These are phyloP conservation scores for Aspergillus hancockii DNA, from an alignment of 495 filamentous ascomycete species.

Conservation along the genomic window DNA sequence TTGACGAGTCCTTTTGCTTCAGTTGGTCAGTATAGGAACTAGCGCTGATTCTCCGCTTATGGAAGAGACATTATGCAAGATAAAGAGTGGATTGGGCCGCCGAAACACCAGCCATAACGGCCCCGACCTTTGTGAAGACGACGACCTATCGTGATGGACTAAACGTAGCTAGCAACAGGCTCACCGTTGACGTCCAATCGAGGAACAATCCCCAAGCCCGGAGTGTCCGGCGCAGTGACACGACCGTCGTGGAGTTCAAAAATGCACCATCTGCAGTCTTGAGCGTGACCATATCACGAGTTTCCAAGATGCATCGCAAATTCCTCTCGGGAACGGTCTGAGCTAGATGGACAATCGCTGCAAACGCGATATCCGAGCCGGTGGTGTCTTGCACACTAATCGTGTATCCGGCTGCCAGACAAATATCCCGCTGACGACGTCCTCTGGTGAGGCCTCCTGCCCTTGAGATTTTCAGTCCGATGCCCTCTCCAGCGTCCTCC, in stretches of 20 bases:
- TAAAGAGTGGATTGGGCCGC: no score
- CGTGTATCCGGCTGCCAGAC: slow-evolving; percentile 13
- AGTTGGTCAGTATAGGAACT: no score
- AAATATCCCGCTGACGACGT: slow-evolving; percentile 12
- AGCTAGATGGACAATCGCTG: slow-evolving; percentile 15
- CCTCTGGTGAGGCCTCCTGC: slow-evolving; percentile 1
- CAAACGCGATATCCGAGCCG: slow-evolving; percentile 15
- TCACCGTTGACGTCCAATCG: slow-evolving; percentile 32
- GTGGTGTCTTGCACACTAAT: slow-evolving; percentile 13
- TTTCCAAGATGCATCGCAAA: slow-evolving; percentile 12
- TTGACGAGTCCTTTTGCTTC: no score
- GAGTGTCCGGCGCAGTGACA: slow-evolving; percentile 1
- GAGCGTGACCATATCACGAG: slow-evolving; percentile 7
- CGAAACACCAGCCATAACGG: no score
- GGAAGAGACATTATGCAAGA: no score
- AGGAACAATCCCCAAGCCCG: slow-evolving; percentile 10
- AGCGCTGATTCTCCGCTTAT: no score
- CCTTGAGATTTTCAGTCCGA: slow-evolving; percentile 8
- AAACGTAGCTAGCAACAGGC: slow-evolving; percentile 29
- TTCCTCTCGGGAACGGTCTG: slow-evolving; percentile 11
- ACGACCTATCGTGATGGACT: background rate
- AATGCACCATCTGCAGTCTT: slow-evolving; percentile 16
- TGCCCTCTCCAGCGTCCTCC: slow-evolving; percentile 5
- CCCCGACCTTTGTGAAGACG: no score
- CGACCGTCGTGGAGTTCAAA: slow-evolving; percentile 7